These are phyloP conservation scores for Dendrobium catenatum DNA, from an alignment of 106 monocot species.

Conservation along the genomic window DNA sequence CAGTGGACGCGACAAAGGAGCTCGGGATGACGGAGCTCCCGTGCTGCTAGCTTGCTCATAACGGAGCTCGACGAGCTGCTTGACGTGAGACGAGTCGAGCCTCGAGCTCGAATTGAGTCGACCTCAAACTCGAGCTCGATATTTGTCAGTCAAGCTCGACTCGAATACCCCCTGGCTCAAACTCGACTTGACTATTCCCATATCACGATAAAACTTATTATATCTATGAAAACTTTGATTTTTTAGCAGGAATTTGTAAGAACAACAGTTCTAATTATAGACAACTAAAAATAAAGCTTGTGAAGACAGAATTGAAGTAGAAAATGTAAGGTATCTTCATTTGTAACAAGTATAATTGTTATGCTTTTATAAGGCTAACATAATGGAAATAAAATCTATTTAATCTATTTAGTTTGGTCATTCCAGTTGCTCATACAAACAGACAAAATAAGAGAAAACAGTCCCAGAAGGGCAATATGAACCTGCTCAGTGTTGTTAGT, in stretches of 20 bases:
- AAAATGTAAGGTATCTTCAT: background rate
- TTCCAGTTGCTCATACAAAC: slow-evolving; percentile 39
- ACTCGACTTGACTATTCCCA: too few species aligned
- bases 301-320: background rate
- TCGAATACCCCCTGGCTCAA: too few species aligned
- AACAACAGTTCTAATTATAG: background rate
- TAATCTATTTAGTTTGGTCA: slow-evolving; percentile 14
- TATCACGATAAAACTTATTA: too few species aligned
- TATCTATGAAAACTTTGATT: too few species aligned
- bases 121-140: too few species aligned
- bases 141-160: too few species aligned
- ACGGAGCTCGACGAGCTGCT: too few species aligned
- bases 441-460: slow-evolving; percentile 39
- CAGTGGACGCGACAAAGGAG: too few species aligned
- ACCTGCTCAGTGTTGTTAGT: slow-evolving; percentile 66
- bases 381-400: background rate
- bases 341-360: background rate
- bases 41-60: too few species aligned
- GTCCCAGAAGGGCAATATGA: slow-evolving; percentile 63
- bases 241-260: background rate
- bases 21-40: too few species aligned
- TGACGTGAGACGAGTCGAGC: too few species aligned
- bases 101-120: too few species aligned
- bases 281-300: background rate
- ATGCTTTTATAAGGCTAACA: background rate